A percentile compares a stretch with the other conserved stretches of the same genome.
phyloP scores from a whole-genome alignment of 148 eudicot genomes.

The Rhododendron ferrugineum region DNA sequence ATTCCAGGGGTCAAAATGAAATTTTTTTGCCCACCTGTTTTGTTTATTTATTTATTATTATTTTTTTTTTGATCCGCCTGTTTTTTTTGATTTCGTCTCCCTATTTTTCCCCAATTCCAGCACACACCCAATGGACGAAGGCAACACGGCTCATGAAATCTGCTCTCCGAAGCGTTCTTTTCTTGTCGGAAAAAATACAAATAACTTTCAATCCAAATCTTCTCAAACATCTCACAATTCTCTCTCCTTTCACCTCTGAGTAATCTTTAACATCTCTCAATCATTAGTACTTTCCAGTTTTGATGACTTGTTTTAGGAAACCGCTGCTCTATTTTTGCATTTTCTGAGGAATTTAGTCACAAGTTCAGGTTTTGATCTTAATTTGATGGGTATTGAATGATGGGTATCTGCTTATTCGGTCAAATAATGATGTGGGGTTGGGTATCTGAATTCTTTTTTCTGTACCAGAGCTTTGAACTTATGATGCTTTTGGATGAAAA shows the following conservation, averaged over 20 bases:
- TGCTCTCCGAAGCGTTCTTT: background rate
- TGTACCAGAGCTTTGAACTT: background rate
- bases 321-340: background rate
- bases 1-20: background rate
- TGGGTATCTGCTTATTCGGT: background rate
- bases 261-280: background rate
- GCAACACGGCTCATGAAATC: background rate
- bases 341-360: background rate
- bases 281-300: background rate
- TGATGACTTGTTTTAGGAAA: background rate
- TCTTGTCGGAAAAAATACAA: slow-evolving; percentile 7
- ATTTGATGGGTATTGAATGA: background rate
- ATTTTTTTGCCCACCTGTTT: background rate
- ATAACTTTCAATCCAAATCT: background rate
- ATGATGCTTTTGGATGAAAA: background rate
- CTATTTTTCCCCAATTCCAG: background rate
- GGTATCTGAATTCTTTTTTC: background rate
- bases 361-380: background rate
- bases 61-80: too few relatives aligned
- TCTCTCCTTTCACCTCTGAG: background rate
- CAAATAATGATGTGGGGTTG: background rate
- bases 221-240: background rate
- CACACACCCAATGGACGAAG: background rate
- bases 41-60: too few relatives aligned
- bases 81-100: background rate